These are phyloP conservation scores for Brasilioporus rufonigricans DNA, from an alignment of 768 basidiomycete species.

Conservation along the genomic window DNA sequence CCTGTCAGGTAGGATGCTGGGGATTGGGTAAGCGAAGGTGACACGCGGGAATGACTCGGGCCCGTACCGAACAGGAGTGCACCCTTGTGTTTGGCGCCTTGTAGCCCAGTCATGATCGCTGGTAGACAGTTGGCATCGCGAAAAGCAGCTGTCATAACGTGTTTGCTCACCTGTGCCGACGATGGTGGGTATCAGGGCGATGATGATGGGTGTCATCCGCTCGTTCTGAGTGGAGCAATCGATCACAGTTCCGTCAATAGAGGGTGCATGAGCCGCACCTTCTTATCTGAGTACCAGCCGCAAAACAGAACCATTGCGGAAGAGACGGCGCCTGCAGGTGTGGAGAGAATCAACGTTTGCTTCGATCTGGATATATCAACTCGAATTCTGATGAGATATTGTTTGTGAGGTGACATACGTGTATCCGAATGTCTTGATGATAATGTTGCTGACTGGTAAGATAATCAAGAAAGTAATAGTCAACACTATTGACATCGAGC, in stretches of 20 bases:
- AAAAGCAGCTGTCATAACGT: neutral
- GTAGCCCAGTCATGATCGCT: constrained; percentile 56
- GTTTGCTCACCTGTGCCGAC: constrained; percentile 45
- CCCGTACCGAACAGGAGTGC: constrained; percentile 52
- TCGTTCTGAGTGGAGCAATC: constrained; percentile 39
- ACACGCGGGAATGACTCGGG: neutral
- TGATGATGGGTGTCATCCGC: constrained; percentile 59
- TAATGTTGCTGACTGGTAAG: constrained; percentile 55
- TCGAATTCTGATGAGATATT: neutral
- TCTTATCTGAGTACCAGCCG: constrained; percentile 66
- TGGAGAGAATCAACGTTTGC: constrained; percentile 59
- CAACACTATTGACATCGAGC: neutral
- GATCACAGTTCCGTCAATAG: neutral
- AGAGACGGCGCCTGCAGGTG: constrained; percentile 53
- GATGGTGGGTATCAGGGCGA: constrained; percentile 58
- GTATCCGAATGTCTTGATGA: constrained; percentile 64
- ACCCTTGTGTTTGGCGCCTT: constrained; percentile 46
- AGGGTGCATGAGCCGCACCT: constrained; percentile 33
- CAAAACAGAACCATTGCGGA: constrained; percentile 48
- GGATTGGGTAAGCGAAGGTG: neutral
- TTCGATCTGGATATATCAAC: constrained; percentile 41
- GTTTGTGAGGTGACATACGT: constrained; percentile 39
- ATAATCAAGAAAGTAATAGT: neutral
- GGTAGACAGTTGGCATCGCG: neutral
- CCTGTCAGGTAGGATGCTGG: constrained; percentile 48